These are phyloP conservation scores for Candida sp. DNA, from an alignment of 1,139 yeast species.

Conservation along the genomic window DNA sequence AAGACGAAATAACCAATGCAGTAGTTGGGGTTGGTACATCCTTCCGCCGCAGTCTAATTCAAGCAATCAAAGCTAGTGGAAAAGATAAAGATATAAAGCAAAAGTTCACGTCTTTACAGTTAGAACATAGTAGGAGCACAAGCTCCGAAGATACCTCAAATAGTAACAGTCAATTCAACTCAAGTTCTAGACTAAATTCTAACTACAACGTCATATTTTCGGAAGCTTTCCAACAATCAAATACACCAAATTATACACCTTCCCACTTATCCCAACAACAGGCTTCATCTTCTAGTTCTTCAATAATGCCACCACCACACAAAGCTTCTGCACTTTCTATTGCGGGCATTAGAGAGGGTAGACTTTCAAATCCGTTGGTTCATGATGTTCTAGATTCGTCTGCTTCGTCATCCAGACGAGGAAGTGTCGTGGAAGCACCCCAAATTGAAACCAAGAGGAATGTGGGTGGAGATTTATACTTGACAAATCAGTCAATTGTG, in stretches of 20 bases:
- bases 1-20: constrained; percentile 71
- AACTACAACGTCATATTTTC: constrained; percentile 36
- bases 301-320: constrained; percentile 3
- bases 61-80: constrained; percentile 41
- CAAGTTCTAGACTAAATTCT: constrained; percentile 10
- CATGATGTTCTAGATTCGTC: constrained; percentile 37
- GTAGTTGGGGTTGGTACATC: constrained; percentile 76
- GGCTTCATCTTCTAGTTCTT: neutral
- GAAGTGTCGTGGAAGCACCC: constrained; percentile 41
- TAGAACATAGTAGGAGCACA: constrained; percentile 28
- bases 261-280: constrained; percentile 3
- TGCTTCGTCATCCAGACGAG: constrained; percentile 21
- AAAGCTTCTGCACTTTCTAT: constrained; percentile 21
- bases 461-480: constrained; percentile 54
- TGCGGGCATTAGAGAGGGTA: constrained; percentile 33
- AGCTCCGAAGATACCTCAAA: constrained; percentile 34
- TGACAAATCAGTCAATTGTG: constrained; percentile 46
- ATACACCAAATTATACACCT: constrained; percentile 5
- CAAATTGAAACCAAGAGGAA: constrained; percentile 49
- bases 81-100: constrained; percentile 24
- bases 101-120: constrained; percentile 19
- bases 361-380: constrained; percentile 20
- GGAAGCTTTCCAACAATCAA: constrained; percentile 16
- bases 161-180: constrained; percentile 13
- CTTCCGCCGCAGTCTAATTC: constrained; percentile 56